phyloP scores from a whole-genome alignment of 1,284 basidiomycete species.

The Ceratobasidium sp. region DNA sequence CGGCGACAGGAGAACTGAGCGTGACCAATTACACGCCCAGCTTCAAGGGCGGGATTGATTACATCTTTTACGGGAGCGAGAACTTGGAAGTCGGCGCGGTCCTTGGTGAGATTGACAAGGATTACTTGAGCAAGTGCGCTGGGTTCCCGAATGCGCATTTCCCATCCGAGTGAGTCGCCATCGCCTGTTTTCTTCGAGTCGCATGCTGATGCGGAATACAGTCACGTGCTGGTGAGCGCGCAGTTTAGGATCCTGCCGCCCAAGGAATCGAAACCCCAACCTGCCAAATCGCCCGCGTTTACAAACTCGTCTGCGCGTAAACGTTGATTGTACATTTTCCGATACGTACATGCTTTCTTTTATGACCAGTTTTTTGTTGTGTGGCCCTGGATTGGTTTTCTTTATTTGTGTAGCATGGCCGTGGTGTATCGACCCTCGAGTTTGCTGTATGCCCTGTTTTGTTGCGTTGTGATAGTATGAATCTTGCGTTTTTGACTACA shows the following conservation, averaged over 20 bases:
- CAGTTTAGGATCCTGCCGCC: constrained; percentile 80
- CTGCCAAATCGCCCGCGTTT: background rate
- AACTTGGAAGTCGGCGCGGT: constrained; percentile 86
- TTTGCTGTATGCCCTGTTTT: constrained; percentile 2
- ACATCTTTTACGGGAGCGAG: constrained; percentile 88
- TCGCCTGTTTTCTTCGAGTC: constrained; percentile 37
- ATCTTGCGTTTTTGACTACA: constrained; percentile 6
- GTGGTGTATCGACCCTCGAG: constrained; percentile 10
- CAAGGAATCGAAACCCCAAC: constrained; percentile 54
- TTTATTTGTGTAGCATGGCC: constrained; percentile 17
- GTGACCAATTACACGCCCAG: constrained; percentile 93
- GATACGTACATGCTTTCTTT: background rate
- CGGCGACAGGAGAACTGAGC: constrained; percentile 68
- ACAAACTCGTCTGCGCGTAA: constrained; percentile 16
- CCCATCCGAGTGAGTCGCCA: constrained; percentile 84
- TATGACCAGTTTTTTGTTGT: background rate
- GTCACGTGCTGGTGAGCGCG: constrained; percentile 69
- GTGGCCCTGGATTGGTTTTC: background rate
- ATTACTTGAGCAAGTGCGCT: constrained; percentile 88
- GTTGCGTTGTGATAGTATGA: constrained; percentile 10
- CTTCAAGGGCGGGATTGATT: constrained; percentile 87
- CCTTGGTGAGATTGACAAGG: constrained; percentile 85
- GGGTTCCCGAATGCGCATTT: constrained; percentile 98
- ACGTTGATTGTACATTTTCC: constrained; percentile 27
- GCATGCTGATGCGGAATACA: constrained; percentile 49